A percentile compares a stretch with the other conserved stretches of the same genome.
Evolutionary conservation across 1,284 basidiomycete genomes (phyloP).

Genomic region (Malassezia arunalokei): DNA sequence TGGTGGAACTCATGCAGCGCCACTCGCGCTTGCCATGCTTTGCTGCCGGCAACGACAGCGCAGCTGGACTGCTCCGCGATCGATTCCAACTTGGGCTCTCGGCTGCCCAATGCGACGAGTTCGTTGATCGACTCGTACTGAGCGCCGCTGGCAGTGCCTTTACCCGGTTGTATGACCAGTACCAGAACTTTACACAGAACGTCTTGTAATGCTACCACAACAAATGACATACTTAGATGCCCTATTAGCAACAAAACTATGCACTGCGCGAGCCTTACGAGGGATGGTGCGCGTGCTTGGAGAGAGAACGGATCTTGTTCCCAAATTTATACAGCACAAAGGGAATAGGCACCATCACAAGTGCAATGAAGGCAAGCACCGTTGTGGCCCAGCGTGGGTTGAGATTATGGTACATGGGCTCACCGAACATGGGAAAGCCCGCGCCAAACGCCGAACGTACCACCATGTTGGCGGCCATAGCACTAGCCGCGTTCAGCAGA

Average conservation of each 20-base stretch:
- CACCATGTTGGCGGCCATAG: constrained; percentile 58
- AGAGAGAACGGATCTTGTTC: constrained; percentile 47
- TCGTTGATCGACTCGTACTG: constrained; percentile 52
- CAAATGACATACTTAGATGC: neutral
- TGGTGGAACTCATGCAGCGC: constrained; percentile 83
- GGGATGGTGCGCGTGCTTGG: constrained; percentile 43
- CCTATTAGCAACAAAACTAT: neutral
- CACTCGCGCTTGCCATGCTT: constrained; percentile 91
- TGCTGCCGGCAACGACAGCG: constrained; percentile 68
- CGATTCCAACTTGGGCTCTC: constrained; percentile 85
- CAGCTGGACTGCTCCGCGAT: constrained; percentile 69
- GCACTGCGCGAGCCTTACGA: neutral
- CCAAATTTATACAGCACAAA: constrained; percentile 49
- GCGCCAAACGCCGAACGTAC: constrained; percentile 57
- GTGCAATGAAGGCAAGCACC: constrained; percentile 60
- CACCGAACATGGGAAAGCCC: constrained; percentile 50
- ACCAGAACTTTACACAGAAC: constrained; percentile 38
- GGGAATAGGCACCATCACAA: constrained; percentile 61
- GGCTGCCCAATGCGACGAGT: constrained; percentile 71
- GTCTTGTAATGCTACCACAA: constrained; percentile 16
- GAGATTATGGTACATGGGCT: constrained; percentile 51
- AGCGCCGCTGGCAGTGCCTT: constrained; percentile 38
- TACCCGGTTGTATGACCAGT: constrained; percentile 43
- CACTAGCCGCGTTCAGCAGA: constrained; percentile 50
- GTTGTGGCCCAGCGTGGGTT: constrained; percentile 64